Evolutionary conservation across 2,329 filamentous ascomycete species (phyloP), one percentile per base, ranked within the genome.

Genomic region (Trichoderma asperellum): DNA sequence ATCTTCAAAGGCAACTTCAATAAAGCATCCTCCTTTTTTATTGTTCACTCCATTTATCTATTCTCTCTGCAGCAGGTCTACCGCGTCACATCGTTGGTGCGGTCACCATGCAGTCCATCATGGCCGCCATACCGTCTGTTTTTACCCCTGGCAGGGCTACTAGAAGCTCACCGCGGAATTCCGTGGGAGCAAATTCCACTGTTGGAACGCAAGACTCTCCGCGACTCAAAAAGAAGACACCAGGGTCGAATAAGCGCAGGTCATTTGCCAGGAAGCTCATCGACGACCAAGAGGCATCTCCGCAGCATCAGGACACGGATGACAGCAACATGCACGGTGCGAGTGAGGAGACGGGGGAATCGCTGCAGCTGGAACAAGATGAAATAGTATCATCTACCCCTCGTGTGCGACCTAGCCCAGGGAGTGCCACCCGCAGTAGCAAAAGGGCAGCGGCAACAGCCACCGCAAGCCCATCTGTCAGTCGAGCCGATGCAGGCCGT

Each of bases 101-200:
- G 53, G 18, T 29, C 64, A 60, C 5, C 2, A 68, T 68, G 64
- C 40, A 68, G 43, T 68, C 64, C 18, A 68, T 68, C 47, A 68
- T 68, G 56, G 56, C 64, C 10, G 43, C 64, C 32, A 60, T 68
- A 29, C 58, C 58, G 16, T 32, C 64, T 53, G 12, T 68, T 4
- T 53, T 69, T 21, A 63, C 67, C 4, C 67, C 67, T 5, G 18
- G 52, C 60, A 61, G 43, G 18, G 32, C 16, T 4, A 2, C 57
- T 5, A 55, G 49, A 32, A 21, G 47, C n/a, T 57, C 63, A 49
- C 18, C 63, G 8, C 35, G 62, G 32, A 32, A 27, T 18, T 37
- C 61, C 3, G 14, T 53, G 4, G 60, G 49, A 2, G n/a, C 62
- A 27, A 55, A 43, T 47, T 24, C 68, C 14, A 14, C 18, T 21